phyloP scores from a whole-genome alignment of 1,139 yeast genomes.

The Candida glucosophila region DNA sequence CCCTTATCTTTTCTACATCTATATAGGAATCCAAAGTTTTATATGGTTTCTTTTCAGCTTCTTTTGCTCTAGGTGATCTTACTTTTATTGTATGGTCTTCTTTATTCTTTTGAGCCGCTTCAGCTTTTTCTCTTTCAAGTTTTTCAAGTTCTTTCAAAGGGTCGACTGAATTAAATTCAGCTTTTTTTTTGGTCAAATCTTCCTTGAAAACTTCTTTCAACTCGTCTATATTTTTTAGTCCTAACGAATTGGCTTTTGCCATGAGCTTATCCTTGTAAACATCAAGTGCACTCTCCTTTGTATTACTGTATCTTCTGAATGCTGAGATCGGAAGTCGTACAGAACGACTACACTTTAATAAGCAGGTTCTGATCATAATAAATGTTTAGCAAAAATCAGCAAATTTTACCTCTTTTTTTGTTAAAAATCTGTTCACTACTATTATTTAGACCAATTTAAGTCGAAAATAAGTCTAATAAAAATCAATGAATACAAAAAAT shows the following conservation, averaged over 20 bases:
- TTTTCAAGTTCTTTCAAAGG: constrained; percentile 63
- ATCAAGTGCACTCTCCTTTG: too few relatives aligned
- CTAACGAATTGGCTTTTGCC: constrained; percentile 28
- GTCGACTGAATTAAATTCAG: constrained; percentile 52
- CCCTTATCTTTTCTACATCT: constrained; percentile 57
- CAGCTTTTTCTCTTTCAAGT: constrained; percentile 37
- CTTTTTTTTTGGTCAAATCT: constrained; percentile 47
- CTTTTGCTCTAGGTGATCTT: constrained; percentile 41
- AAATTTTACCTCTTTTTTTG: too few relatives aligned
- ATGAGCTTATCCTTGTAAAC: constrained; percentile 26
- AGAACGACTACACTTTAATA: too few relatives aligned
- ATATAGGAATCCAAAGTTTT: constrained; percentile 67
- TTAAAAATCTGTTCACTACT: too few relatives aligned
- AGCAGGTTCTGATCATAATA: too few relatives aligned
- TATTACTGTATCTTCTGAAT: too few relatives aligned
- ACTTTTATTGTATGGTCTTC: constrained; percentile 56
- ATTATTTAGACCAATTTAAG: too few relatives aligned
- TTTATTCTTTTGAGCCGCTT: constrained; percentile 22
- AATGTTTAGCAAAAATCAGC: too few relatives aligned
- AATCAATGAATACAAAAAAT: too few relatives aligned
- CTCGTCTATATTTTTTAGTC: constrained; percentile 44
- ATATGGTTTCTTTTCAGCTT: constrained; percentile 44
- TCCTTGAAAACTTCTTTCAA: constrained; percentile 57
- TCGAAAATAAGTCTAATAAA: too few relatives aligned
- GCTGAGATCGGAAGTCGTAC: too few relatives aligned